These are phyloP conservation scores for Barbarea vulgaris DNA, from an alignment of 345 rosid genomes.

Conservation along the genomic window DNA sequence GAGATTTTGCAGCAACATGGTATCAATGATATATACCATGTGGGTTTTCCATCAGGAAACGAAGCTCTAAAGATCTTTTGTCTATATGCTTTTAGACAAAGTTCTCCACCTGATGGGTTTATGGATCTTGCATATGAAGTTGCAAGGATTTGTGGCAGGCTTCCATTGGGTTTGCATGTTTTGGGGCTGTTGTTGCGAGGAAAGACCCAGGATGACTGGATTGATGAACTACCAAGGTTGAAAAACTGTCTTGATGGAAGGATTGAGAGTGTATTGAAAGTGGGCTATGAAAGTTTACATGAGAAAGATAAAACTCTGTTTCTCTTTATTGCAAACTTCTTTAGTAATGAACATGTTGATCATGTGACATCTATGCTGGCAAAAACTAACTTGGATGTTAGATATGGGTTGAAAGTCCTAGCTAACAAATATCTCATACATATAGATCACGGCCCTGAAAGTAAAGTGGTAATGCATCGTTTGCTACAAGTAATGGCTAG, in stretches of 20 bases:
- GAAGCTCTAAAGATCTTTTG: not conserved
- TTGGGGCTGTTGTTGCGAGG: not conserved
- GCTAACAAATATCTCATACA: not conserved
- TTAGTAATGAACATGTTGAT: not conserved
- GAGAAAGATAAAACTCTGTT: constrained; percentile 17
- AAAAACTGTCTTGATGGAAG: not conserved
- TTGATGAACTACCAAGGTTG: not conserved
- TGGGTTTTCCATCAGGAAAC: not conserved
- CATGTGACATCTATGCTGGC: not conserved
- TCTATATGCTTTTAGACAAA: not conserved
- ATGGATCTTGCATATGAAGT: not conserved
- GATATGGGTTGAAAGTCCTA: not conserved
- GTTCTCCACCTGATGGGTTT: constrained; percentile 44
- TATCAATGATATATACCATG: not conserved
- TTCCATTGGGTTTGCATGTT: not conserved
- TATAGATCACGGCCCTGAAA: fast-evolving
- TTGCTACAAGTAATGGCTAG: constrained; percentile 36
- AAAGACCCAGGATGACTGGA: not conserved
- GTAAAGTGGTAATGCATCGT: constrained; percentile 22
- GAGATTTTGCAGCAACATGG: not conserved
- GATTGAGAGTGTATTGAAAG: not conserved
- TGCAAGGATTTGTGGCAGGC: not conserved
- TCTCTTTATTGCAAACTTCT: constrained; percentile 32
- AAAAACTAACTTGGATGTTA: not conserved
- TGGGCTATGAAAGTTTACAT: constrained; percentile 33